phyloP scores from a whole-genome alignment of 371 early-diverging fungal species.

The Rhizopus microsporus region DNA sequence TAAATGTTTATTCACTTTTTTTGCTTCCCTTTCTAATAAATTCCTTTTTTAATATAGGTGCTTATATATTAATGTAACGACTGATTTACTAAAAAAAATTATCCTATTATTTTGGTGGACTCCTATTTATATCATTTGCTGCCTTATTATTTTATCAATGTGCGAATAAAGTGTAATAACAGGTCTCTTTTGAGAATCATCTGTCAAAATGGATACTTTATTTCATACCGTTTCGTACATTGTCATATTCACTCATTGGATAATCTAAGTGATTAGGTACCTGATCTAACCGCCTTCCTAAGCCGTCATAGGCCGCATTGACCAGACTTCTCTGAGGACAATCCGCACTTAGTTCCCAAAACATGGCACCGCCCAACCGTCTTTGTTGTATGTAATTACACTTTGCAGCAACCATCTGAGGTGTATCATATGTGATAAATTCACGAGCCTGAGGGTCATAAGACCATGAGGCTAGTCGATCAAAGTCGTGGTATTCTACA shows the following conservation, averaged over 20 bases:
- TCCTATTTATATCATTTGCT: no score
- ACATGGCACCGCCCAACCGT: conserved; percentile 81
- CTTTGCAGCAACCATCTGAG: conserved; percentile 70
- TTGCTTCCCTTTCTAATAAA: no score
- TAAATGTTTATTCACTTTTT: no score
- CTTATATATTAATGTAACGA: no score
- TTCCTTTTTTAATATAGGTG: no score
- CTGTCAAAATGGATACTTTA: neutral
- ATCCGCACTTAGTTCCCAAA: conserved; percentile 82
- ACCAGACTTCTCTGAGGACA: conserved; percentile 51
- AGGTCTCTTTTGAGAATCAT: neutral
- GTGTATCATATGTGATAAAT: conserved; percentile 82
- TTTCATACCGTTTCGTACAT: conserved; percentile 37
- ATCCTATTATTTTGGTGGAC: no score
- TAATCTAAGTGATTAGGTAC: conserved; percentile 49
- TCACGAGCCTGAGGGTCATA: conserved; percentile 69
- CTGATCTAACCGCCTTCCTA: conserved; percentile 43
- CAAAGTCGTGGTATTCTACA: conserved; percentile 66
- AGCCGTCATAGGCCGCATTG: conserved; percentile 35
- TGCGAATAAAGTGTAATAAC: no score
- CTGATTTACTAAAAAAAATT: no score
- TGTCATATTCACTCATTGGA: conserved; percentile 53
- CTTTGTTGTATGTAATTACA: conserved; percentile 66
- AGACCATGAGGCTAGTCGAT: conserved; percentile 71
- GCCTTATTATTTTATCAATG: no score